Base-by-base conservation (phyloP, 192 early-diverging fungal genomes). In the Mortierella antarctica region DNA sequence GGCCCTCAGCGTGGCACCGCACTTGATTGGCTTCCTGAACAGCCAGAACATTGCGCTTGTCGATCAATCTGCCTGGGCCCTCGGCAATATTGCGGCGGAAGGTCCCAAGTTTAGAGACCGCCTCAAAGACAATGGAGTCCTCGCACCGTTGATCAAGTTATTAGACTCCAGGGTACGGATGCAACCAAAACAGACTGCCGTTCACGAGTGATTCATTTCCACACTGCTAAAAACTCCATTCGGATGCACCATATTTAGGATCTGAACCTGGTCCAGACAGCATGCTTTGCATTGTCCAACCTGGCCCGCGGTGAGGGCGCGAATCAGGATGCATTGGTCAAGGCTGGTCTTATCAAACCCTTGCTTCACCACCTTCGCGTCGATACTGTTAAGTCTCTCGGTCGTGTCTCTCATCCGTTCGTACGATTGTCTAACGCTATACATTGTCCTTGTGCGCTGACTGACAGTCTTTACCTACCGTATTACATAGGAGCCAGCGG, bases 81-180 rank as follows among this genome's bases (percentile, higher is more conserved):
- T 98, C 5, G 97, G 97, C 7, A 98, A 98, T 73, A 92, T 98
- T 88, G 97, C 97, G 1, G 95, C 93, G 0, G 96, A 98, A 81
- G 88, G 86, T 20, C 88, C 93, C 15, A 66, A 85, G 7, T 93
- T 89, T 70, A 87, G 96, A 59, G 90, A 95, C 67, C 78, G 86
- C 14, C 90, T 99, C 40, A 85, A 93, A 42, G 85, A 88, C 20
- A 87, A 89, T 50, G 95, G 96, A 52, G 96, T 89, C 11, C 78
- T 97, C 10, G 72, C 77, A 39, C 94, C 93, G 13, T 80, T 98
- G 21, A 85, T 95, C 44, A 86, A 86, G 21, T 82, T 98, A 39
- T 74, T 95, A 11, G 89, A 91, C 39, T 90, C 89, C 17, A 83
- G 84, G 63, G 87, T 85, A 84, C 77, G 23, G 44, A 49, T 7